Evolutionary conservation across 1,284 basidiomycete species (phyloP).

Genomic region (Puccinia novopanici): DNA sequence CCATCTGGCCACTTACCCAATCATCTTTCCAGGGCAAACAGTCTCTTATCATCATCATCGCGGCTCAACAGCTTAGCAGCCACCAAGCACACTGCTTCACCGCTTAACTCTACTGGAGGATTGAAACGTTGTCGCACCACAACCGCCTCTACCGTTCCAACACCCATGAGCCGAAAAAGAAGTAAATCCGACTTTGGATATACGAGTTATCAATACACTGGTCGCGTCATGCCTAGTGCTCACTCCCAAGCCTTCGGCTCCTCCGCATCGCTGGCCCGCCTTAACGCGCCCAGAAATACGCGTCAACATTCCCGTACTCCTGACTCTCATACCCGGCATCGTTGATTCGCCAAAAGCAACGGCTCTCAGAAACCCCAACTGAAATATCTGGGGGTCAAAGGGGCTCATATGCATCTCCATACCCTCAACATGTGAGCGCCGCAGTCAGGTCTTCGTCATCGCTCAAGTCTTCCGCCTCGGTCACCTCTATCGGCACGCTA

Average conservation of each 20-base stretch:
- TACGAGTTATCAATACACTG: neutral
- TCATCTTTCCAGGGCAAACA: conserved; percentile 29
- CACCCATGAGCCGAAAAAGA: conserved; percentile 35
- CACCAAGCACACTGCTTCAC: neutral
- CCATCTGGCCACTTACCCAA: conserved; percentile 25
- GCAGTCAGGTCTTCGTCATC: conserved; percentile 25
- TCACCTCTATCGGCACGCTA: conserved; percentile 3
- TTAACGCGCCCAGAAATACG: neutral
- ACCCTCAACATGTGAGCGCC: neutral
- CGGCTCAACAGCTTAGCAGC: neutral
- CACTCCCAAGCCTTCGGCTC: conserved; percentile 20
- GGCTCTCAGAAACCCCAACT: neutral
- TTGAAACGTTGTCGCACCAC: conserved; percentile 40
- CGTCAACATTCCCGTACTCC: conserved; percentile 9
- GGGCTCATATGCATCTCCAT: conserved; percentile 11
- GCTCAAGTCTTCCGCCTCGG: conserved; percentile 20
- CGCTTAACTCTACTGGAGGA: conserved; percentile 7
- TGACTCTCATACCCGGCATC: conserved; percentile 12
- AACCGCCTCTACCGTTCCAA: conserved; percentile 10
- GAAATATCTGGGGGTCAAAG: neutral
- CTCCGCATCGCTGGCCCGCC: conserved; percentile 17
- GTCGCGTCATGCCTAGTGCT: neutral
- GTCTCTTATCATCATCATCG: conserved; percentile 25
- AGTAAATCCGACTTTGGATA: conserved; percentile 43
- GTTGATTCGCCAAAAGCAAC: conserved; percentile 34